Base-by-base conservation (phyloP, 176 grass and related monocot species). In the Ensete glaucum region DNA sequence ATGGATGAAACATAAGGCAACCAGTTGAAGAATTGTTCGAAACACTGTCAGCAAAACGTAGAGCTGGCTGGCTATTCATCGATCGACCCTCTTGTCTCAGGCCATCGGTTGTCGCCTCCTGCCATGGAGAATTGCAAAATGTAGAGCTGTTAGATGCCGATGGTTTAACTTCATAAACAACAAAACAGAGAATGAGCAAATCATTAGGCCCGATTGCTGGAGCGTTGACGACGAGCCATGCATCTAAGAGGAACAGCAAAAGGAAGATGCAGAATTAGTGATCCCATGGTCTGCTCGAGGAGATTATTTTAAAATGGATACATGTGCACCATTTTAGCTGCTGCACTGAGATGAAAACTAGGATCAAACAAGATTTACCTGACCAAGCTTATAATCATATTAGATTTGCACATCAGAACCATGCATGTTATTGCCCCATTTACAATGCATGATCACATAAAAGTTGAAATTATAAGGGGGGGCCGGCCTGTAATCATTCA, bases 41-140 rank as follows among this genome's bases (percentile, higher is more conserved):
- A 60, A 7, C 8, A n/a, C 2, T 20, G 15, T 21, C 57, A 60
- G 57, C 57, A 60, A 60, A 60, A 60, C n/a, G 14, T 15, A 12
- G 57, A 19, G 5, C 7, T 60, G 3, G 17, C 7, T 60, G 57
- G 57, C 57, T n/a, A 60, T 17, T 7, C 17, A 20, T 60, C 0
- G 6, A 17, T 60, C 57, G 9, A 6, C 34, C 57, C 17, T 60
- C 16, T 60, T 60, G 57, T 17, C 78, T 81, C 90, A 96, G 70
- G 93, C 54, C 81, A 88, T 82, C 81, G 93, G 93, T 75, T 92
- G 87, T 78, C 93, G 81, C 81, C 93, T 88, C 89, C 93, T 96
- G 85, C 71, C 84, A 86, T 85, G 76, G 9, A 54, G 77, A 51
- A 63, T 79, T 69, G 21, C 34, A 75, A 22, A 6, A 66, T 0